Evolutionary conservation across 2,329 filamentous ascomycete genomes (phyloP).

Genomic region (Cadophora sp.): DNA sequence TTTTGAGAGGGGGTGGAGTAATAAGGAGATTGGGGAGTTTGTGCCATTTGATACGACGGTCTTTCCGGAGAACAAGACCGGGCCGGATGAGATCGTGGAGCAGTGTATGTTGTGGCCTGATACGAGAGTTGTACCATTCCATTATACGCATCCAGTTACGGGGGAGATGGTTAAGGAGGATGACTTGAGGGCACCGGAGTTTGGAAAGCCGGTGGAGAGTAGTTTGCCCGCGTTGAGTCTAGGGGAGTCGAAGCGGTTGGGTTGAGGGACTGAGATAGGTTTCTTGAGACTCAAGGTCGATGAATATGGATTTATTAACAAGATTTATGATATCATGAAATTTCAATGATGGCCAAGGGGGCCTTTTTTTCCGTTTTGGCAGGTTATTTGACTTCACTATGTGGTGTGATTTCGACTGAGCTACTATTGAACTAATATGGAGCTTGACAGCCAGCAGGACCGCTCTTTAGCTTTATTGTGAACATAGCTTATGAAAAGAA

Average conservation of each 20-base stretch:
- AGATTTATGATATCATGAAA: background rate
- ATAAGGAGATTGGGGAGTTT: slow-evolving; percentile 58
- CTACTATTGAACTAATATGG: no score
- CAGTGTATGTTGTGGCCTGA: slow-evolving; percentile 63
- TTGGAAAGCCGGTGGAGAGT: slow-evolving; percentile 49
- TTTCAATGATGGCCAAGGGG: no score
- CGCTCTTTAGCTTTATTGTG: no score
- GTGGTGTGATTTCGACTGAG: no score
- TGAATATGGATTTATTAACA: background rate
- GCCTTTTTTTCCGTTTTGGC: no score
- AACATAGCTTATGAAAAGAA: no score
- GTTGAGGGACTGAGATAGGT: background rate
- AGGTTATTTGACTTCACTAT: no score
- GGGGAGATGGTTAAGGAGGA: slow-evolving; percentile 52
- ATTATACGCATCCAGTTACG: slow-evolving; percentile 59
- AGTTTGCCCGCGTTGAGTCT: slow-evolving; percentile 52
- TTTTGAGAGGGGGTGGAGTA: slow-evolving; percentile 59
- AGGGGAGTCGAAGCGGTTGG: slow-evolving; percentile 22
- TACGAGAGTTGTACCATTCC: slow-evolving; percentile 59
- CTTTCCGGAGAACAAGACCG: slow-evolving; percentile 56
- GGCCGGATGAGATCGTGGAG: slow-evolving; percentile 59
- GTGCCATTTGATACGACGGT: slow-evolving; percentile 56
- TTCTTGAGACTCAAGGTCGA: no score
- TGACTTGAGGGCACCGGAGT: slow-evolving; percentile 56
- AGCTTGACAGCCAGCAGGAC: no score